Evolutionary conservation across 306 rosid species (phyloP).

Genomic region (Prosopis cineraria): DNA sequence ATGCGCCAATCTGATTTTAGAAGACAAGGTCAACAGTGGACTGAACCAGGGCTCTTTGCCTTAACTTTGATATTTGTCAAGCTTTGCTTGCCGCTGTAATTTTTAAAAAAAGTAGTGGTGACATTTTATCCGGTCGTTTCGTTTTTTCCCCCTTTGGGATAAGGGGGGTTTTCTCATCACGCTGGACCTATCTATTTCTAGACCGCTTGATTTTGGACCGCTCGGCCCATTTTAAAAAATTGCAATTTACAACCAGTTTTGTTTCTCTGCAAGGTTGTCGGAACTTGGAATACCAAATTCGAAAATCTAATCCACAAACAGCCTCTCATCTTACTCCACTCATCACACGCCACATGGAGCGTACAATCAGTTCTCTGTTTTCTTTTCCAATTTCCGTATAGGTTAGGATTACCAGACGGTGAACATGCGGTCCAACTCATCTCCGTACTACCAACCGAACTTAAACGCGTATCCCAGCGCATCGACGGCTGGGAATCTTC

Average conservation of each 20-base stretch:
- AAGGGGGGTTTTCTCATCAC: too few species aligned
- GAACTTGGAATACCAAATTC: neutral
- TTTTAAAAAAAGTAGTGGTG: too few species aligned
- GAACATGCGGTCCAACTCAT: neutral
- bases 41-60: too few species aligned
- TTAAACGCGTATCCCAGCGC: neutral
- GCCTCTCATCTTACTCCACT: neutral
- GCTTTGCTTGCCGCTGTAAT: too few species aligned
- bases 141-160: too few species aligned
- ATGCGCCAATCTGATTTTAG: too few species aligned
- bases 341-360: neutral
- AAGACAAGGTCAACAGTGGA: too few species aligned
- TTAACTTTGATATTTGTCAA: too few species aligned
- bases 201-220: neutral
- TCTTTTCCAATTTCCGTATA: neutral
- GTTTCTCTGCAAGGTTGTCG: neutral
- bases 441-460: neutral
- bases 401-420: neutral
- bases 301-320: neutral
- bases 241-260: too few species aligned
- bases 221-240: neutral
- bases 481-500: constrained; percentile 36
- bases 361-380: neutral
- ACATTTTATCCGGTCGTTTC: too few species aligned
- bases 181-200: neutral